A percentile compares a stretch with the other conserved stretches of the same genome.
phyloP scores from a whole-genome alignment of 305 asterid genomes.

The Plantago coronopus region DNA sequence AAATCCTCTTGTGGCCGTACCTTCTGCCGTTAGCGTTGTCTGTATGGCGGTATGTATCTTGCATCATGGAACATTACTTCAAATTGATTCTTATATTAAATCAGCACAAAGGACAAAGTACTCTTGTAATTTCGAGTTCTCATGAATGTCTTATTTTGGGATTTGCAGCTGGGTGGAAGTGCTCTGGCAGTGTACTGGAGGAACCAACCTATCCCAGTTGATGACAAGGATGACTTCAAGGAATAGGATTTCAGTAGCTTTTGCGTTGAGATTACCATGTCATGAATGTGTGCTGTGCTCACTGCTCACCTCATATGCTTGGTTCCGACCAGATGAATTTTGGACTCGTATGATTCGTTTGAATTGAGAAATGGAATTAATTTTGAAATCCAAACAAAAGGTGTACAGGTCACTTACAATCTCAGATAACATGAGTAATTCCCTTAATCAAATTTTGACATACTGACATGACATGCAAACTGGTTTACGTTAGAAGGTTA shows the following conservation, averaged over 20 bases:
- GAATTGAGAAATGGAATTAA: conserved; percentile 1
- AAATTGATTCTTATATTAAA: too few species aligned
- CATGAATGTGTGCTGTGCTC: not conserved
- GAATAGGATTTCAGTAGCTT: conserved; percentile 36
- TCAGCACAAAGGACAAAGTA: too few species aligned
- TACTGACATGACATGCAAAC: too few species aligned
- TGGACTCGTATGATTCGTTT: not conserved
- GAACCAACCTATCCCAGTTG: conserved; percentile 73
- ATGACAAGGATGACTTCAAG: conserved; percentile 96
- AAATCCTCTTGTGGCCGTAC: conserved; percentile 93
- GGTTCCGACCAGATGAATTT: not conserved
- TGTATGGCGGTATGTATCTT: conserved; percentile 87
- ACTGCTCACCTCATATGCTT: conserved; percentile 3
- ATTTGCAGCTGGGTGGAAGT: conserved; percentile 88
- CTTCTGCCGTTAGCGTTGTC: conserved; percentile 97
- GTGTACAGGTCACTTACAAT: not conserved
- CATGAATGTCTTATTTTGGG: conserved; percentile 3
- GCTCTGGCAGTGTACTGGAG: conserved; percentile 96
- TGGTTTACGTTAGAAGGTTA: too few species aligned
- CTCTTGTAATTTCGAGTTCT: not conserved
- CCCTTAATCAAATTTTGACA: too few species aligned
- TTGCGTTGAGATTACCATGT: not conserved
- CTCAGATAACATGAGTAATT: not conserved
- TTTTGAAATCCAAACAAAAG: too few species aligned
- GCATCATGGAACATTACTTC: not conserved